These are phyloP conservation scores for Corylus americana DNA, from an alignment of 306 rosid genomes.

Conservation along the genomic window DNA sequence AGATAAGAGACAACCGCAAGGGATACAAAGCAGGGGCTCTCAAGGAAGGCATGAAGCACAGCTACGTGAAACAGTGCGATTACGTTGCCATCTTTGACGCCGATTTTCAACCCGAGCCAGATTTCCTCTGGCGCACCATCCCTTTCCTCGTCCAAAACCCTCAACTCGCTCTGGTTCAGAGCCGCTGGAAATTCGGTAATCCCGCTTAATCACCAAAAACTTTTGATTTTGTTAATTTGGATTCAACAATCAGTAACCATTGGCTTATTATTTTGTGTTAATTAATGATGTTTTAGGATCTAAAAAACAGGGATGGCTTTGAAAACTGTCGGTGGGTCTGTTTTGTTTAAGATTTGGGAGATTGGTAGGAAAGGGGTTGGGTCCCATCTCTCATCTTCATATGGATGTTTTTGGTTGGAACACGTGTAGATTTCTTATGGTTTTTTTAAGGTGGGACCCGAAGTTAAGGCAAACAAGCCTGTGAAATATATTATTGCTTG, in stretches of 20 bases:
- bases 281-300: too few species aligned
- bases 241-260: constrained; percentile 20
- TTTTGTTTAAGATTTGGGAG: constrained; percentile 18
- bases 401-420: constrained; percentile 29
- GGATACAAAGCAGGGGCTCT: constrained; percentile 94
- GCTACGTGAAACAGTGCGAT: constrained; percentile 69
- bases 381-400: constrained; percentile 29
- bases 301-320: too few species aligned
- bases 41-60: constrained; percentile 76
- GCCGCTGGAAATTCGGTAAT: constrained; percentile 90
- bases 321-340: constrained; percentile 65
- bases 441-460: constrained; percentile 21
- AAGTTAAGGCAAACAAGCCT: not conserved
- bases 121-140: constrained; percentile 68
- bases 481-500: not conserved
- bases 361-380: constrained; percentile 13
- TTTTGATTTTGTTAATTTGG: constrained; percentile 13
- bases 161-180: constrained; percentile 64
- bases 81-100: constrained; percentile 85
- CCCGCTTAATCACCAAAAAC: not conserved
- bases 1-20: constrained; percentile 69
- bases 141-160: constrained; percentile 76
- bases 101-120: constrained; percentile 84
- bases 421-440: constrained; percentile 33
- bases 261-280: constrained; percentile 9